Conservation (phyloP, 2,329 filamentous ascomycete species). For the Pseudonectria foliicola region DNA sequence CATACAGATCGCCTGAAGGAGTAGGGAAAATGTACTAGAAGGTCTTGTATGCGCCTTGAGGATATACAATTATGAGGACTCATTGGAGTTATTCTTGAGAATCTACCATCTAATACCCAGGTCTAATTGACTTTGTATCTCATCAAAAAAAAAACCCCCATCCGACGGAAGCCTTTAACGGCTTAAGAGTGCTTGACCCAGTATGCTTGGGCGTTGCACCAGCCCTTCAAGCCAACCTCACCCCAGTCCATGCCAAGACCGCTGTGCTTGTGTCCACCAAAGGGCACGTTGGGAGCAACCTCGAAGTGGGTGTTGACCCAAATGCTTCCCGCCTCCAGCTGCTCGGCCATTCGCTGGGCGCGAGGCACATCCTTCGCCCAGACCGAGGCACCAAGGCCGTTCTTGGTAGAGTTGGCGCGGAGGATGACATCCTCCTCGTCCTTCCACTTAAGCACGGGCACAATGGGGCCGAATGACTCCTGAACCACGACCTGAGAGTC, state of each 20-base stretch:
- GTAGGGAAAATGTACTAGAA: no score
- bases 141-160: no score
- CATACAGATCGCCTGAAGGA: no score
- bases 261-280: slow-evolving; percentile 45
- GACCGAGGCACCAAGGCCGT: slow-evolving; percentile 50
- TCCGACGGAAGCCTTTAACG: no score
- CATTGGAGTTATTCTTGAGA: no score
- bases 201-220: no score
- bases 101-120: no score
- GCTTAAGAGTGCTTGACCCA: no score
- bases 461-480: slow-evolving; percentile 51
- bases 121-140: no score
- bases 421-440: slow-evolving; percentile 52
- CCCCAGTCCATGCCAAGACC: slow-evolving; percentile 43
- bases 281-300: slow-evolving; percentile 31
- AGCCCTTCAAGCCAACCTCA: slow-evolving; percentile 10
- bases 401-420: slow-evolving; percentile 45
- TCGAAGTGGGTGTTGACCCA: slow-evolving; percentile 51
- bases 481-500: slow-evolving; percentile 48
- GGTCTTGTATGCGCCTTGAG: no score
- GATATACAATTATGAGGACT: no score
- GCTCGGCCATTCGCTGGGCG: slow-evolving; percentile 44
- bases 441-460: slow-evolving; percentile 55
- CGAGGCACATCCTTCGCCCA: slow-evolving; percentile 46
- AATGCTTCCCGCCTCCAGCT: slow-evolving; percentile 50